A percentile compares a stretch with the other conserved stretches of the same genome.
phyloP scores from a whole-genome alignment of 495 filamentous ascomycete genomes.

The Wilcoxina mikolae region DNA sequence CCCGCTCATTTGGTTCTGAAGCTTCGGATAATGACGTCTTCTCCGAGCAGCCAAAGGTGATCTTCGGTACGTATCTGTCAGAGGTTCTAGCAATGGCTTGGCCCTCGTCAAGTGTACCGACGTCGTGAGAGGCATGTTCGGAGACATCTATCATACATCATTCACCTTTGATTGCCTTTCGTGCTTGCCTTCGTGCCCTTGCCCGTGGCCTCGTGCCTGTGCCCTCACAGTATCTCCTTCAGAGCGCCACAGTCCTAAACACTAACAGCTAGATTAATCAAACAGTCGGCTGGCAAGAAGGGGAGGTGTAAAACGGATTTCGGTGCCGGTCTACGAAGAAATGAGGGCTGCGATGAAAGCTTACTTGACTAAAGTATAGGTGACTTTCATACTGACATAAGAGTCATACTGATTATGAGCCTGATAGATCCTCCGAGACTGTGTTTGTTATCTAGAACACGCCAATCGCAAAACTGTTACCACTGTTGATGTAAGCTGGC shows the following conservation, averaged over 20 bases:
- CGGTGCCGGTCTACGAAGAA: constrained; percentile 54
- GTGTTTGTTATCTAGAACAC: constrained; percentile 39
- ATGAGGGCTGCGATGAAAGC: constrained; percentile 40
- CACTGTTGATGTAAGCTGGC: constrained; percentile 48
- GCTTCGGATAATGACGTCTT: not conserved
- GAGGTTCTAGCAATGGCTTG: not conserved
- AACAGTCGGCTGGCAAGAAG: constrained; percentile 52
- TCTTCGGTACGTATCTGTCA: not conserved
- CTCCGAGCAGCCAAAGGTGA: not conserved
- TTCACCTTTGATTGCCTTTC: not conserved
- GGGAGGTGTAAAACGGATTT: constrained; percentile 65
- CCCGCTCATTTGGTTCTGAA: not conserved
- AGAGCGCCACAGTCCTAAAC: not conserved
- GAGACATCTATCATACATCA: not conserved
- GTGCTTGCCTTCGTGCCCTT: not conserved
- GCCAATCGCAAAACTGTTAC: constrained; percentile 44
- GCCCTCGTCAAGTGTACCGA: not conserved
- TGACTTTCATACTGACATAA: not conserved
- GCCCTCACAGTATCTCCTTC: not conserved
- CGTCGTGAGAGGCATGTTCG: not conserved
- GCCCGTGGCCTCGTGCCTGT: too few species aligned
- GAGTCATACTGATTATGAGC: too few species aligned
- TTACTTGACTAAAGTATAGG: constrained; percentile 39
- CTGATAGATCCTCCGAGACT: constrained; percentile 42
- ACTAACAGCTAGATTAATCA: not conserved